Conservation (phyloP, 495 filamentous ascomycete genomes). For the Penicillium lividum region DNA sequence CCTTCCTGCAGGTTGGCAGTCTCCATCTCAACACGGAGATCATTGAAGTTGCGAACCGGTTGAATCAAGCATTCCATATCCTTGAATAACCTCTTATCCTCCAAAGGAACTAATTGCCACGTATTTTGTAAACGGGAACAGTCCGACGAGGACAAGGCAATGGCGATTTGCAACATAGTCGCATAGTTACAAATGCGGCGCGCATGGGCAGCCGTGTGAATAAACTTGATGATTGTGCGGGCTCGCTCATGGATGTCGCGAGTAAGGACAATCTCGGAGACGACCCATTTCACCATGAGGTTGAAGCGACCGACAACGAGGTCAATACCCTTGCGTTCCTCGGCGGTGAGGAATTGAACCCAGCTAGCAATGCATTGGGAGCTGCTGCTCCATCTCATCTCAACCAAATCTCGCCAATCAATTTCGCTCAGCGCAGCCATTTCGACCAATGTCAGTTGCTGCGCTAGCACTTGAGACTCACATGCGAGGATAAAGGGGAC, state of each 20-base stretch:
- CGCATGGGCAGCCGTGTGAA: constrained; percentile 87
- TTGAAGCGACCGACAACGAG: constrained; percentile 97
- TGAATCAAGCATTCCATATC: constrained; percentile 85
- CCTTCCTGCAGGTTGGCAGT: constrained; percentile 71
- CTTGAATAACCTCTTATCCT: constrained; percentile 69
- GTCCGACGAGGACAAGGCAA: constrained; percentile 85
- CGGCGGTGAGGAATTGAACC: constrained; percentile 88
- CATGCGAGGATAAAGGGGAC: constrained; percentile 91
- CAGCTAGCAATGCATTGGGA: constrained; percentile 66
- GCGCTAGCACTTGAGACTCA: constrained; percentile 83
- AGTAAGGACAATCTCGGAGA: constrained; percentile 89
- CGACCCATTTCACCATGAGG: constrained; percentile 94
- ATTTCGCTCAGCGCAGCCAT: constrained; percentile 95
- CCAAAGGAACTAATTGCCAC: constrained; percentile 73
- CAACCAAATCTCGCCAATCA: constrained; percentile 96
- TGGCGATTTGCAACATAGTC: constrained; percentile 91
- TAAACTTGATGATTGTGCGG: constrained; percentile 82
- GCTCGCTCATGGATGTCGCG: constrained; percentile 79
- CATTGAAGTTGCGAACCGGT: constrained; percentile 88
- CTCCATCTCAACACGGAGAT: constrained; percentile 91
- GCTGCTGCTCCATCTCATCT: constrained; percentile 86
- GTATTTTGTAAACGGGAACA: constrained; percentile 73
- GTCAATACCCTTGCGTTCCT: constrained; percentile 84
- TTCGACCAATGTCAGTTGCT: constrained; percentile 94
- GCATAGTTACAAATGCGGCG: constrained; percentile 90